phyloP scores from a whole-genome alignment of 768 basidiomycete genomes.

The Fomitopsis pulvina region DNA sequence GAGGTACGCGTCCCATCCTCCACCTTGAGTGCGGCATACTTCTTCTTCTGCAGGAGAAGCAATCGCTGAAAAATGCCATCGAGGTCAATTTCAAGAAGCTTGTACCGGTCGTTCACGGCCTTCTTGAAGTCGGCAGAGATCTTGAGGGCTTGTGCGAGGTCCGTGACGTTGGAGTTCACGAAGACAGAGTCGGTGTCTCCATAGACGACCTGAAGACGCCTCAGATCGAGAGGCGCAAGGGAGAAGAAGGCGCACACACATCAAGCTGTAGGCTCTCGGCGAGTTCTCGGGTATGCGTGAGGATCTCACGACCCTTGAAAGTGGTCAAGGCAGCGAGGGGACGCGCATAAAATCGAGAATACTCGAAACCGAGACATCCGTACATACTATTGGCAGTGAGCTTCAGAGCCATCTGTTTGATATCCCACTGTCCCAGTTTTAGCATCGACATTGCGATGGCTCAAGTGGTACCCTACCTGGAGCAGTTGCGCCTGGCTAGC shows the following conservation, averaged over 20 bases:
- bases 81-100: constrained; percentile 92
- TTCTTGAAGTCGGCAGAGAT: constrained; percentile 93
- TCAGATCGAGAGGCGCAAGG: neutral
- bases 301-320: constrained; percentile 94
- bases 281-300: constrained; percentile 88
- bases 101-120: constrained; percentile 93
- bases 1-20: constrained; percentile 74
- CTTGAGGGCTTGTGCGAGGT: constrained; percentile 82
- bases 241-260: constrained; percentile 40
- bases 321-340: constrained; percentile 97
- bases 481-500: constrained; percentile 68
- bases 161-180: constrained; percentile 91
- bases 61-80: constrained; percentile 92
- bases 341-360: constrained; percentile 83
- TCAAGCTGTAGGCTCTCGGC: constrained; percentile 88
- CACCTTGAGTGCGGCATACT: constrained; percentile 95
- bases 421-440: constrained; percentile 67
- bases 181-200: constrained; percentile 99
- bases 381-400: constrained; percentile 99
- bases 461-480: constrained; percentile 47
- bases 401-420: constrained; percentile 95
- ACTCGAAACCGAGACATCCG: constrained; percentile 96
- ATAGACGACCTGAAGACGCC: constrained; percentile 74
- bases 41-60: constrained; percentile 95
- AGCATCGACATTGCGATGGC: neutral